Evolutionary conservation across 352 stramenopile genomes (phyloP).

Genomic region (Globisporangium camurandrum): DNA sequence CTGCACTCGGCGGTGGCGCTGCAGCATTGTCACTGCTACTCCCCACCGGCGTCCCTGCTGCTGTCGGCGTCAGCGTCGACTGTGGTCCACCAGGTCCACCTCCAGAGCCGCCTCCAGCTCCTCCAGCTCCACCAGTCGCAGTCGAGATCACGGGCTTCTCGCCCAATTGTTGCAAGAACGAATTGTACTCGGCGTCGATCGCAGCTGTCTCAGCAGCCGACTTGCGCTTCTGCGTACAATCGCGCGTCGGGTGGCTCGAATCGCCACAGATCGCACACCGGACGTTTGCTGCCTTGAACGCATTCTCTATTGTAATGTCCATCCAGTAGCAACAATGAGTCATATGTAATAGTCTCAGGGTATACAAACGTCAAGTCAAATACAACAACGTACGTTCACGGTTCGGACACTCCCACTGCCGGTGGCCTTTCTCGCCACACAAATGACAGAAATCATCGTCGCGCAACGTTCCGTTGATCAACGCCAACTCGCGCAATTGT

Average conservation of each 20-base stretch:
- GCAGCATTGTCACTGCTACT: too few relatives aligned
- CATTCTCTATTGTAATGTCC: conserved; percentile 2
- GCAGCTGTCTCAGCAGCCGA: conserved; percentile 60
- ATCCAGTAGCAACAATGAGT: background rate
- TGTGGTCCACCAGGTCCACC: too few relatives aligned
- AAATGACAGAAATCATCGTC: conserved; percentile 97
- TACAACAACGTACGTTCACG: conserved; percentile 53
- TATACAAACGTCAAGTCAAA: conserved; percentile 11
- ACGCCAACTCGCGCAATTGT: conserved; percentile 96
- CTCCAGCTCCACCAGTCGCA: conserved; percentile 23
- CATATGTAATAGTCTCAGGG: background rate
- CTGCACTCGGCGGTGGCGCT: background rate
- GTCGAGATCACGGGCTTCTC: conserved; percentile 67
- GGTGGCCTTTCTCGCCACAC: conserved; percentile 97
- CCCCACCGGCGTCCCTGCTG: conserved; percentile 6
- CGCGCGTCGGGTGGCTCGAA: conserved; percentile 94
- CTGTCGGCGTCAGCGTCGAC: background rate
- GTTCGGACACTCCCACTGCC: conserved; percentile 95
- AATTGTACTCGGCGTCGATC: conserved; percentile 82
- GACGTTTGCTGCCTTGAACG: conserved; percentile 81
- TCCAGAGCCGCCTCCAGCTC: too few relatives aligned
- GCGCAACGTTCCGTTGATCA: conserved; percentile 98
- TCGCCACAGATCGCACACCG: conserved; percentile 98
- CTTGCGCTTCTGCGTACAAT: conserved; percentile 92
- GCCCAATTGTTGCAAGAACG: conserved; percentile 83